These are phyloP conservation scores for Plantago major DNA, from an alignment of 257 asterid species.

Conservation along the genomic window DNA sequence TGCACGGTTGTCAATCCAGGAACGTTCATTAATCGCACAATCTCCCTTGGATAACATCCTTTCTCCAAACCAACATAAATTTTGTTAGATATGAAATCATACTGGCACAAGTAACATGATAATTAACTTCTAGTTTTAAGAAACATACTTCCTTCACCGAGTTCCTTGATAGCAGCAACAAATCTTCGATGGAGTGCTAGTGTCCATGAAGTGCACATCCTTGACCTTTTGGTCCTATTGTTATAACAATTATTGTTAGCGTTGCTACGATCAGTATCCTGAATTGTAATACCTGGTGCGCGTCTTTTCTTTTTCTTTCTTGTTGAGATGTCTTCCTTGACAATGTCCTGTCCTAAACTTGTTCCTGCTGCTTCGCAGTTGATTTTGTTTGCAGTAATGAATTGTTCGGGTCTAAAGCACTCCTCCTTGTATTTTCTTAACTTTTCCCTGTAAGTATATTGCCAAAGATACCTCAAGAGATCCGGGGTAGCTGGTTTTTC, in stretches of 20 bases:
- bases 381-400: neutral
- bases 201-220: constrained; percentile 39
- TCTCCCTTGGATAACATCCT: constrained; percentile 46
- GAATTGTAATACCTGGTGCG: neutral
- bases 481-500: constrained; percentile 10
- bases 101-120: too few relatives aligned
- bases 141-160: constrained; percentile 42
- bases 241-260: too few relatives aligned
- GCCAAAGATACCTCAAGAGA: constrained; percentile 6
- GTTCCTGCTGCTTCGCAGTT: neutral
- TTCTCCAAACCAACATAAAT: neutral
- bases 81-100: neutral
- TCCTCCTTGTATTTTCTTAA: neutral
- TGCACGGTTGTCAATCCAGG: constrained; percentile 48
- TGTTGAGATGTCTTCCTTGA: neutral
- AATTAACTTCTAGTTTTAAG: neutral
- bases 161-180: constrained; percentile 26
- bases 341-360: neutral
- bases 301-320: neutral
- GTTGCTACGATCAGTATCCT: neutral
- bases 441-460: constrained; percentile 4
- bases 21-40: constrained; percentile 33
- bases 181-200: constrained; percentile 36
- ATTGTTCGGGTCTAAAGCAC: too few relatives aligned
- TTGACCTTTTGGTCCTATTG: neutral